Base-by-base conservation (phyloP, 1,284 basidiomycete species). In the Singerocomus inundabilis region DNA sequence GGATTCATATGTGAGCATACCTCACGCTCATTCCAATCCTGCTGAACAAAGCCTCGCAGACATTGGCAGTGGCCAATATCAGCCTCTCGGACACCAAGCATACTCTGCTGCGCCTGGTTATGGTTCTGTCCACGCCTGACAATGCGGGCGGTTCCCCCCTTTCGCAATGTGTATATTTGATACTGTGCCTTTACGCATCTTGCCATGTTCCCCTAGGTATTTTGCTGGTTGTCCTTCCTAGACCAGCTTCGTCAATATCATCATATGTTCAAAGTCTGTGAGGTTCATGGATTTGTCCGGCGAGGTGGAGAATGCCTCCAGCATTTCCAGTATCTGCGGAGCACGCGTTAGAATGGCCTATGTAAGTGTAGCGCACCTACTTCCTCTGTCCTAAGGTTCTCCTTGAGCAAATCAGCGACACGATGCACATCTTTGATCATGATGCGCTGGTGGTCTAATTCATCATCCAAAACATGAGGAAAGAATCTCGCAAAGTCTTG, bases 201-300 rank as follows among this genome's bases (percentile, higher is more conserved):
- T 40, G 44, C 5, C 3, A 24, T 45, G 2, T 29, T 28, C n/a
- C 2, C 28, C 4, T 9, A 16, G 13, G 10, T 21, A 13, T 51
- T 32, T 21, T 6, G 12, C 45, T 53, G 16, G 12, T 3, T 35
- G 16, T 4, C 10, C 26, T 30, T 21, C 34, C 39, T 55, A 70
- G 8, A 65, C 71, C 50, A 81, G 56, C 51, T 74, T 79, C 4
- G 84, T 76, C 1, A 72, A 61, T 28, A 81, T 62, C 82, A 90
- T 88, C 80, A 91, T 88, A 29, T 69, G 70, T 57, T 82, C 79
- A 57, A 91, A 91, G 59, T 90, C 86, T 12, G 68, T 62, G n/a
- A 88, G 71, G 46, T 67, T 70, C 71, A 91, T 76, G 1, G 84
- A 78, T 61, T 81, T 82, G 64, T 88, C 85, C 0, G 77, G 69